Conservation (phyloP, 345 rosid genomes). For the Alliaria petiolata region DNA sequence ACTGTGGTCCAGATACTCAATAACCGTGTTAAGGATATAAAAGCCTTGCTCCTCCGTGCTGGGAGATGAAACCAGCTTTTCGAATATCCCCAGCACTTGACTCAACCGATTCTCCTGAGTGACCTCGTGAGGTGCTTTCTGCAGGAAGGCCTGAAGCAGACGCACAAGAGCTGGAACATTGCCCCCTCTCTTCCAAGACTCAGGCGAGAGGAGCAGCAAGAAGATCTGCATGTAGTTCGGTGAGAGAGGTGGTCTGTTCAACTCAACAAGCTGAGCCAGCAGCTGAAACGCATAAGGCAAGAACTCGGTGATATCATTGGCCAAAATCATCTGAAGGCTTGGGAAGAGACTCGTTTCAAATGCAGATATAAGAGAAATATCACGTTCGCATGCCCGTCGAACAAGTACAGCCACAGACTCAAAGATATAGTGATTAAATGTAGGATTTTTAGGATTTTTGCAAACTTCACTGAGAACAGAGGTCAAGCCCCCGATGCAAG, state of each 20-base stretch:
- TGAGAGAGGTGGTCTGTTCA: constrained; percentile 80
- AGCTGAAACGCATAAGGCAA: constrained; percentile 98
- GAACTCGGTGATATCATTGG: constrained; percentile 82
- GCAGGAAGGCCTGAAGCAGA: constrained; percentile 95
- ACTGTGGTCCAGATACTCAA: constrained; percentile 71
- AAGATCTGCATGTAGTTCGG: constrained; percentile 84
- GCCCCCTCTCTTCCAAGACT: constrained; percentile 79
- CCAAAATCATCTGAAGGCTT: constrained; percentile 71
- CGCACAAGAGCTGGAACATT: constrained; percentile 99
- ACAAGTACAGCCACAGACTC: constrained; percentile 97
- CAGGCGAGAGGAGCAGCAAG: constrained; percentile 72
- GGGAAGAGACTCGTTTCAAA: constrained; percentile 85
- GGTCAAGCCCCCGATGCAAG: constrained; percentile 78
- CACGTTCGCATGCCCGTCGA: constrained; percentile 82
- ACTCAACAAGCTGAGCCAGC: constrained; percentile 88
- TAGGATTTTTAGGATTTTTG: constrained; percentile 86
- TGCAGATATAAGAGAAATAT: constrained; percentile 58
- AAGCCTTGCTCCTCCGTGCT: constrained; percentile 94
- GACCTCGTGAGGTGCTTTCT: constrained; percentile 81
- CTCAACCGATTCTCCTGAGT: constrained; percentile 68
- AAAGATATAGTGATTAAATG: constrained; percentile 91
- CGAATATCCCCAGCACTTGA: constrained; percentile 89
- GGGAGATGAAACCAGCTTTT: constrained; percentile 60
- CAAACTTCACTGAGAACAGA: constrained; percentile 75
- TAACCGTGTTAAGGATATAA: constrained; percentile 84